Percentiles rank a stretch among this genome's conserved stretches.
Evolutionary conservation across 1,284 basidiomycete genomes (phyloP).

Genomic region (Ceratobasidium theobromae): DNA sequence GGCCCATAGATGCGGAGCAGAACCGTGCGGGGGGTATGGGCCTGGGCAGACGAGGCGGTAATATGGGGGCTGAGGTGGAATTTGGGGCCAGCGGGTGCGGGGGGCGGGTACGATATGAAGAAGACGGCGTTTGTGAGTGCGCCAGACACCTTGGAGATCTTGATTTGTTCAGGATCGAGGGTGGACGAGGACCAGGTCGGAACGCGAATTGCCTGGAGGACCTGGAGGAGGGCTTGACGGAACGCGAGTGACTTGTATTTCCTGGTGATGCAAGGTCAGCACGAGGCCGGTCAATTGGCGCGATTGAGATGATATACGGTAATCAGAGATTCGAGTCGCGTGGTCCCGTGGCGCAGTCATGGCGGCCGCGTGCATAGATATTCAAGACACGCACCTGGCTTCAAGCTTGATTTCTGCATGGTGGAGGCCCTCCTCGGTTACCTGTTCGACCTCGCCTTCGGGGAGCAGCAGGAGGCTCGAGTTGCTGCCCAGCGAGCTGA

Average conservation of each 20-base stretch:
- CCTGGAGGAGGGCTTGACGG: slow-evolving; percentile 57
- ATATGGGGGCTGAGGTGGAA: slow-evolving; percentile 48
- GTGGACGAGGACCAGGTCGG: slow-evolving; percentile 54
- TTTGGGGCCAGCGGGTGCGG: slow-evolving; percentile 39
- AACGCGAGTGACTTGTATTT: slow-evolving; percentile 66
- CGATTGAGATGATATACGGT: slow-evolving; percentile 6
- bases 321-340: not conserved
- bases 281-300: not conserved
- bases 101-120: slow-evolving; percentile 67
- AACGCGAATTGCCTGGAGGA: slow-evolving; percentile 55
- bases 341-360: not conserved
- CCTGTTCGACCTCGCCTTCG: slow-evolving; percentile 44
- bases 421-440: slow-evolving; percentile 61
- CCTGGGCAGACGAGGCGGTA: slow-evolving; percentile 4
- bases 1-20: slow-evolving; percentile 88
- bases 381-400: slow-evolving; percentile 65
- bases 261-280: slow-evolving; percentile 46
- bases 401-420: slow-evolving; percentile 65
- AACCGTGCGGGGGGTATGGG: slow-evolving; percentile 60
- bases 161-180: slow-evolving; percentile 51
- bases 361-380: slow-evolving; percentile 36
- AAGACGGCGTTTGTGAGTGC: slow-evolving; percentile 93
- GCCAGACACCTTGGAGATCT: slow-evolving; percentile 81
- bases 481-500: slow-evolving; percentile 19
- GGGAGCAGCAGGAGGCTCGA: slow-evolving; percentile 10